Evolutionary conservation across 495 filamentous ascomycete species (phyloP), one percentile per base, ranked within the genome.

Genomic region (Penicillium samsonianum): DNA sequence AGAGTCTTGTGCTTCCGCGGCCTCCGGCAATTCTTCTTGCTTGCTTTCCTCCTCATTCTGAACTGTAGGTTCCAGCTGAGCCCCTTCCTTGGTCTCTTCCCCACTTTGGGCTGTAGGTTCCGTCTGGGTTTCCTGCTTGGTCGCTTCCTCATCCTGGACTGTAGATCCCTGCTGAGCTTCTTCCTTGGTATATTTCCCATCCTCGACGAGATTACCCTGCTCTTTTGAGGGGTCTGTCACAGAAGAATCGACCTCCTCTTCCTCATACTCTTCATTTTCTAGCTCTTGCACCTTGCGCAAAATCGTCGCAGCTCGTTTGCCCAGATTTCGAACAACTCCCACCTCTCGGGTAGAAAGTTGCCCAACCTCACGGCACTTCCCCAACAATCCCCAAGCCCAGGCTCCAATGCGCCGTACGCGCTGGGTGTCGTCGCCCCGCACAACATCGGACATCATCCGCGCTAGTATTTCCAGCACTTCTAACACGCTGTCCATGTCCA

Each of bases 401-500:
- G 72, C 73, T 8, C 76, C 74, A 4, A 80, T 66, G 68, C 80
- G 23, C 67, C 79, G 57, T 76, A 79, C 76, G 73, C 78, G 37
- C 67, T 77, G 65, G 68, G 76, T 23, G 62, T 77, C 62, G 44
- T 71, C 63, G 65, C 65, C 65, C 16, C 77, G 69, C 22, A 81
- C 64, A 37, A 65, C 71, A 31, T 80, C 74, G 10, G 77, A 76
- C 60, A 77, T 63, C 22, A 78, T 58, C 7, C 71, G 58, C n/a
- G 68, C 73, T 47, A 80, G 57, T 2, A 76, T 65, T 26, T 62
- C 62, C 54, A 78, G 54, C 7, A 90, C 72, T 19, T 77, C 74
- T 17, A 91, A 64, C 4, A 87, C 81, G 55, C 74, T 78, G 4
- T 75, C 75, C 54, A 82, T 82, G 62, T 88, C 80, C 84, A 93